Conservation (phyloP, 495 filamentous ascomycete species). For the Lasiosphaeria ovina region DNA sequence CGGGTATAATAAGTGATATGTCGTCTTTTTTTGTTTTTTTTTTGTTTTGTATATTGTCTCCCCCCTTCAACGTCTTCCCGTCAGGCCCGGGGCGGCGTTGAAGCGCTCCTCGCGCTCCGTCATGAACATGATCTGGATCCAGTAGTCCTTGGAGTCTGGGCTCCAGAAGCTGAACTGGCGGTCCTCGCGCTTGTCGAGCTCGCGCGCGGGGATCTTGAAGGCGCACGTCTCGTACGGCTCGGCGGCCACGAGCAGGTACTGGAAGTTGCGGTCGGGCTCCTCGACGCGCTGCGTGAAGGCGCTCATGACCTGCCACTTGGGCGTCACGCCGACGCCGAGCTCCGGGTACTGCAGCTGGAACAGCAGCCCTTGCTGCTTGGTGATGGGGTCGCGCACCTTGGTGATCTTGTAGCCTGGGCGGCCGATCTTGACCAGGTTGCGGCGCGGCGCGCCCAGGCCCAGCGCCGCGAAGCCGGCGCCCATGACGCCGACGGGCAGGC, state of each 20-base stretch:
- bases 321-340: constrained; percentile 70
- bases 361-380: constrained; percentile 81
- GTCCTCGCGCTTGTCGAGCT: constrained; percentile 82
- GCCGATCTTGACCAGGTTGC: constrained; percentile 95
- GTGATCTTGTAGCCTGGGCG: constrained; percentile 98
- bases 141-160: constrained; percentile 94
- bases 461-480: constrained; percentile 61
- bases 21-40: neutral
- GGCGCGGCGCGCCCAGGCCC: constrained; percentile 56
- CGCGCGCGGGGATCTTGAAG: constrained; percentile 93
- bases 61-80: constrained; percentile 36
- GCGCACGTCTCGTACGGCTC: constrained; percentile 97
- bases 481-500: constrained; percentile 69
- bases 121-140: constrained; percentile 98
- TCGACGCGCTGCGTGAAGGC: constrained; percentile 96
- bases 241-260: constrained; percentile 93
- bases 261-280: constrained; percentile 86
- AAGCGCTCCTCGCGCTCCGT: constrained; percentile 97
- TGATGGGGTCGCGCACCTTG: constrained; percentile 87
- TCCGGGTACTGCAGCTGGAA: constrained; percentile 97
- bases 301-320: constrained; percentile 93
- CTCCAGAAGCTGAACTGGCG: constrained; percentile 95
- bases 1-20: neutral
- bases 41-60: neutral
- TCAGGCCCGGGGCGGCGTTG: constrained; percentile 87